Percentiles rank a stretch among this genome's conserved stretches.
phyloP scores from a whole-genome alignment of 768 basidiomycete species.

The Kwoniella dejecticola region DNA sequence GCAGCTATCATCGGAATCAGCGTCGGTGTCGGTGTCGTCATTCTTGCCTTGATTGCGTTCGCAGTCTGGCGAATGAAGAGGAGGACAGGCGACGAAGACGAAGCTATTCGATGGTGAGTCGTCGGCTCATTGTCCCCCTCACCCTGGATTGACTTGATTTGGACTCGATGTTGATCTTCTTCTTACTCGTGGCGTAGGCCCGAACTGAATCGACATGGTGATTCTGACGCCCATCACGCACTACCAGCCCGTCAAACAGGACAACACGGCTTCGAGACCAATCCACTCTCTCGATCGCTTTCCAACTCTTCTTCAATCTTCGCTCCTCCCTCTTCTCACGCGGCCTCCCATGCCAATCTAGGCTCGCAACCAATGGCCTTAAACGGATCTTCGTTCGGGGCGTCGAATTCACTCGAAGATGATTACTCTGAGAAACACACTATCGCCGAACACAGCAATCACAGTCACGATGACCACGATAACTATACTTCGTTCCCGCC shows the following conservation, averaged over 20 bases:
- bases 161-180: too few relatives aligned
- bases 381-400: constrained; percentile 46
- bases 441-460: not conserved
- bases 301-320: constrained; percentile 47
- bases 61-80: constrained; percentile 52
- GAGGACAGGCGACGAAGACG: constrained; percentile 47
- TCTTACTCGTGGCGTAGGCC: too few relatives aligned
- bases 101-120: constrained; percentile 52
- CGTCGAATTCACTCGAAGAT: constrained; percentile 38
- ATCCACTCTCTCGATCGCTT: constrained; percentile 44
- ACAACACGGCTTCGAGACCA: constrained; percentile 54
- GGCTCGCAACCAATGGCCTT: constrained; percentile 41
- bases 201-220: constrained; percentile 54
- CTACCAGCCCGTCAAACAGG: constrained; percentile 52
- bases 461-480: constrained; percentile 23
- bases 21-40: constrained; percentile 48
- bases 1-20: constrained; percentile 51
- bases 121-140: not conserved
- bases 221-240: constrained; percentile 48
- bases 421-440: constrained; percentile 21
- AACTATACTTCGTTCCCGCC: constrained; percentile 43
- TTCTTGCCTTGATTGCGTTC: constrained; percentile 42
- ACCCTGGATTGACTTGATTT: too few relatives aligned
- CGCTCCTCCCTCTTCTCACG: constrained; percentile 23
- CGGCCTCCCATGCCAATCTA: constrained; percentile 8